Evolutionary conservation across 2,329 filamentous ascomycete genomes (phyloP).

Genomic region (Triangularia verruculosa): DNA sequence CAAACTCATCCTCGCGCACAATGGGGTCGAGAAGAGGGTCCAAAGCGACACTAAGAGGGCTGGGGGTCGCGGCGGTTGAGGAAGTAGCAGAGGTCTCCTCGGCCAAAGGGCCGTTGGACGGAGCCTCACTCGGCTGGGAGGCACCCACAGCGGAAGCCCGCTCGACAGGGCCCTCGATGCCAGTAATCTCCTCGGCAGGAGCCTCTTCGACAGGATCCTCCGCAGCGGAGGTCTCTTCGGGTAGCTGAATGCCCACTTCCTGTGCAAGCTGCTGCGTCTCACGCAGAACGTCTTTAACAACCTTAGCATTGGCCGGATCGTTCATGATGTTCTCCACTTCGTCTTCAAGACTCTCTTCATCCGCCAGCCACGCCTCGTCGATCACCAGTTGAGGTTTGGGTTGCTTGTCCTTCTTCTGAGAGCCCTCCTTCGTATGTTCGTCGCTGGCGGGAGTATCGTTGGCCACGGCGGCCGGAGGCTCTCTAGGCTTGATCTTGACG

Average conservation of each 20-base stretch:
- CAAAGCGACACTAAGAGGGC: neutral
- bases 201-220: too few species aligned
- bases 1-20: slow-evolving; percentile 79
- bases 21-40: slow-evolving; percentile 51
- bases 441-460: neutral
- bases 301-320: slow-evolving; percentile 51
- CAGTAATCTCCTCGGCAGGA: neutral
- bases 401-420: slow-evolving; percentile 18
- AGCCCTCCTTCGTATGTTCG: slow-evolving; percentile 8
- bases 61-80: neutral
- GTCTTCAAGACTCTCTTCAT: slow-evolving; percentile 63
- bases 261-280: slow-evolving; percentile 11
- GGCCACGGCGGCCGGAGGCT: neutral
- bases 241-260: neutral
- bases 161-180: neutral
- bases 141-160: neutral
- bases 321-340: slow-evolving; percentile 70
- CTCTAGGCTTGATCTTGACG: slow-evolving; percentile 21
- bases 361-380: slow-evolving; percentile 59
- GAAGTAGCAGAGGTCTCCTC: neutral
- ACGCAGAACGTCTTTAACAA: slow-evolving; percentile 17
- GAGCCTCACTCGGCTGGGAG: neutral
- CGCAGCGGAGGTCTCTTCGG: neutral
- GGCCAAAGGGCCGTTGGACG: neutral
- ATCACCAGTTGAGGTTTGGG: slow-evolving; percentile 48